Evolutionary conservation across 169 alveolate genomes (phyloP).

Genomic region (Plasmodium cynomolgi): DNA sequence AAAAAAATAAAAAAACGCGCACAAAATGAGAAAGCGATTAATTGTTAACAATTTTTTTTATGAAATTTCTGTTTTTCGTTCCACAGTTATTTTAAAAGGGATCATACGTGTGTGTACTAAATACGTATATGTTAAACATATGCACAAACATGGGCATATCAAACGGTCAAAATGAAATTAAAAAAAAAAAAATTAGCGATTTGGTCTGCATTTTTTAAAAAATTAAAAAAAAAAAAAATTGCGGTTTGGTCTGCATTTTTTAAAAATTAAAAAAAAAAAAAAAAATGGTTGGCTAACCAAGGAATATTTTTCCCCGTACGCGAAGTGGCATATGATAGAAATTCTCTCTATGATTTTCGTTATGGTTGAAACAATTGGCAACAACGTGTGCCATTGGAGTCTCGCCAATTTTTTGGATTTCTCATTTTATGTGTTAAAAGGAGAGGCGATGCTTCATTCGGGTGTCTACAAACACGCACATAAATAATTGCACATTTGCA

Average conservation of each 20-base stretch:
- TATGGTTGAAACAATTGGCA: neutral
- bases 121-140: neutral
- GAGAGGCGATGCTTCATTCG: neutral
- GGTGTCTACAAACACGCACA: neutral
- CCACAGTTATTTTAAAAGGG: conserved; percentile 14
- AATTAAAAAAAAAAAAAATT: neutral
- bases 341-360: neutral
- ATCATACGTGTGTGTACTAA: neutral
- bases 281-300: neutral
- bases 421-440: neutral
- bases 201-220: neutral
- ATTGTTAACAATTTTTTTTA: conserved; percentile 17
- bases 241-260: neutral
- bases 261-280: neutral
- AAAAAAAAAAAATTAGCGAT: neutral
- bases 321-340: neutral
- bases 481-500: neutral
- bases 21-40: neutral
- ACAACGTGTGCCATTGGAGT: neutral
- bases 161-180: neutral
- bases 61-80: conserved; percentile 17
- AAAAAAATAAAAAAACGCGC: conserved; percentile 6
- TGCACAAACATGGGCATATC: conserved; percentile 4
- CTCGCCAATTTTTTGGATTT: neutral
- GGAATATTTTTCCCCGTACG: neutral